Percentiles rank a stretch among this genome's conserved stretches.
Conservation (phyloP, 345 rosid genomes). For the Salix exigua region DNA sequence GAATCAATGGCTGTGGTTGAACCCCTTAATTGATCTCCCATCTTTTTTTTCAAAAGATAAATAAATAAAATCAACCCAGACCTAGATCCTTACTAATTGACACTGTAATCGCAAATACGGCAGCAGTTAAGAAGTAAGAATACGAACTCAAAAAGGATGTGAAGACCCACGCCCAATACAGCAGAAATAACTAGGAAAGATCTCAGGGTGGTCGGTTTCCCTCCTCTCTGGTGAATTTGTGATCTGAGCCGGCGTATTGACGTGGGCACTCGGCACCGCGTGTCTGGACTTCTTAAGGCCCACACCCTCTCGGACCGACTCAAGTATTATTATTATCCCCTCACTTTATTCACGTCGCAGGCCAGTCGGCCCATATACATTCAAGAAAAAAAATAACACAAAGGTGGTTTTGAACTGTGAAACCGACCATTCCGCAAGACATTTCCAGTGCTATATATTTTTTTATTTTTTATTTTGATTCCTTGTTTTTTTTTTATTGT, state of each 20-base stretch:
- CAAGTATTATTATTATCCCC: not conserved
- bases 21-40: constrained; percentile 1
- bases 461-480: no score
- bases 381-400: no score
- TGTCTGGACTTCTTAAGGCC: not conserved
- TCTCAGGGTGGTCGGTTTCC: not conserved
- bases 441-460: no score
- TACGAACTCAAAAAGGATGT: no score
- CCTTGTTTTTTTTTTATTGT: no score
- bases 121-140: no score
- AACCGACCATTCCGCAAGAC: no score
- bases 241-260: not conserved
- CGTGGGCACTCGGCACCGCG: not conserved
- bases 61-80: not conserved
- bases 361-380: no score
- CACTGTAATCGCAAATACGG: not conserved
- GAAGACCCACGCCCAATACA: not conserved
- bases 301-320: not conserved
- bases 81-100: not conserved
- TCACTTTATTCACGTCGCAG: no score
- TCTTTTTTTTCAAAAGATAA: not conserved
- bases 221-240: not conserved
- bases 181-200: not conserved
- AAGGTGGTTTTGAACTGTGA: no score
- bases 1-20: constrained; percentile 50